Base-by-base conservation (phyloP, 2,329 filamentous ascomycete species). In the Clonostachys solani region DNA sequence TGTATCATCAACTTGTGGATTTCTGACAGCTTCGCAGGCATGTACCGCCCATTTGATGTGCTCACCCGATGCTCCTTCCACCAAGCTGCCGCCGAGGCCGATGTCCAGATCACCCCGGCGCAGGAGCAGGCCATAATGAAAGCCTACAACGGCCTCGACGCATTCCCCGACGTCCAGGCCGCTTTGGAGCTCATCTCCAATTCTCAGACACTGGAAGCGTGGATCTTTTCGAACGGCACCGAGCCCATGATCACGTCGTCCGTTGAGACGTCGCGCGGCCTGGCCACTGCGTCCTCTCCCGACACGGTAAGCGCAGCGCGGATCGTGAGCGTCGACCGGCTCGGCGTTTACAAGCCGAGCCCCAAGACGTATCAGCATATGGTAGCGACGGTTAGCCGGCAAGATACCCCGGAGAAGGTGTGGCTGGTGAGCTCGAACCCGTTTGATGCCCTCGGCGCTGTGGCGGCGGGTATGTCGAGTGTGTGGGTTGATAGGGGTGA, bases 341-440 rank as follows among this genome's bases (percentile, higher is more conserved):
- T 33, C 15, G 15, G 35, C 51, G 73, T 71, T 44, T 91, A 79
- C 65, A 91, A 92, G 61, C 87, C 87, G 0, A 72, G 80, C 37
- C 76, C 71, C 2, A 75, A 72, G 44, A 73, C 77, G 3, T 91
- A 91, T 57, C 52, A 68, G n/a, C 71, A 86, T 59, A 66, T 89
- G 19, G 72, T 78, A 2, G 53, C 72, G 52, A 68, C 69, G 35
- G 69, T 74, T 3, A 75, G 75, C 4, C 77, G 75, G 54, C 54
- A 65, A 37, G 65, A 62, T 1, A 56, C 72, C 16, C 67, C 73
- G 52, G 65, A 60, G 2, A 67, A 76, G 23, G 71, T 89, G 13
- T 89, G 86, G 84, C 63, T 91, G 8, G 74, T 92, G 6, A 86
- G 78, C 53, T 79, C 80, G 2, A 91, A 91, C 59, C 82, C 87